phyloP scores from a whole-genome alignment of 2,329 filamentous ascomycete species.

The Beauveria caledonica region DNA sequence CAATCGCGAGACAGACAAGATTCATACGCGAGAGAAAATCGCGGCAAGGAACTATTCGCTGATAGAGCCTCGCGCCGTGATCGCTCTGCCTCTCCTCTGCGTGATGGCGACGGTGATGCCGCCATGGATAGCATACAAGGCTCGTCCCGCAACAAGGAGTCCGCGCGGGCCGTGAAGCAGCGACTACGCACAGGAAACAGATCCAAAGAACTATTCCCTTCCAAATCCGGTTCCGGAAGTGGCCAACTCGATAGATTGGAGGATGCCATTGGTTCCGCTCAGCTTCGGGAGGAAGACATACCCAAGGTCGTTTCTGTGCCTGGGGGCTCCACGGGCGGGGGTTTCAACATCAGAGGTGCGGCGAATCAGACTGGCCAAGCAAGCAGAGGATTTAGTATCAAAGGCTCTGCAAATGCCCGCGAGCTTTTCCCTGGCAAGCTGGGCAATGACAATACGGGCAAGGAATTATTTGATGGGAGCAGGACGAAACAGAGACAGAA shows the following conservation, averaged over 20 bases:
- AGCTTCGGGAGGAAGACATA: slow-evolving; percentile 29
- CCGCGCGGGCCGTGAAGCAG: slow-evolving; percentile 27
- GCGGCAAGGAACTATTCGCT: slow-evolving; percentile 58
- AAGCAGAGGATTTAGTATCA: slow-evolving; percentile 54
- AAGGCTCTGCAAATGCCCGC: slow-evolving; percentile 56
- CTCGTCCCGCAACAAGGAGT: slow-evolving; percentile 25
- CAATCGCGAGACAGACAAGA: slow-evolving; percentile 21
- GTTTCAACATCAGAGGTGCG: slow-evolving; percentile 53
- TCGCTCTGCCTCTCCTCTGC: slow-evolving; percentile 44
- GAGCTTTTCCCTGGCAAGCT: slow-evolving; percentile 59
- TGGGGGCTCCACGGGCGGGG: slow-evolving; percentile 30
- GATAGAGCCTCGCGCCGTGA: slow-evolving; percentile 28
- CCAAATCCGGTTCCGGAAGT: slow-evolving; percentile 20
- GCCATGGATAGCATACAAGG: slow-evolving; percentile 26
- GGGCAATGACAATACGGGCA: slow-evolving; percentile 44
- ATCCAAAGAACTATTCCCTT: slow-evolving; percentile 33
- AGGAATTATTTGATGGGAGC: slow-evolving; percentile 55
- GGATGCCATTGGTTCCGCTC: slow-evolving; percentile 29
- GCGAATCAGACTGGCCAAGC: slow-evolving; percentile 37
- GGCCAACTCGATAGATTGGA: slow-evolving; percentile 32
- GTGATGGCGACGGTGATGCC: slow-evolving; percentile 34
- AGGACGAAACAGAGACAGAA: slow-evolving; percentile 52
- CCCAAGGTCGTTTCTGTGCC: slow-evolving; percentile 53
- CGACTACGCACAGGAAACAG: slow-evolving; percentile 23
- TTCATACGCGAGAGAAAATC: slow-evolving; percentile 31